phyloP scores from a whole-genome alignment of 1,284 basidiomycete genomes.

The Ustilago lituana region DNA sequence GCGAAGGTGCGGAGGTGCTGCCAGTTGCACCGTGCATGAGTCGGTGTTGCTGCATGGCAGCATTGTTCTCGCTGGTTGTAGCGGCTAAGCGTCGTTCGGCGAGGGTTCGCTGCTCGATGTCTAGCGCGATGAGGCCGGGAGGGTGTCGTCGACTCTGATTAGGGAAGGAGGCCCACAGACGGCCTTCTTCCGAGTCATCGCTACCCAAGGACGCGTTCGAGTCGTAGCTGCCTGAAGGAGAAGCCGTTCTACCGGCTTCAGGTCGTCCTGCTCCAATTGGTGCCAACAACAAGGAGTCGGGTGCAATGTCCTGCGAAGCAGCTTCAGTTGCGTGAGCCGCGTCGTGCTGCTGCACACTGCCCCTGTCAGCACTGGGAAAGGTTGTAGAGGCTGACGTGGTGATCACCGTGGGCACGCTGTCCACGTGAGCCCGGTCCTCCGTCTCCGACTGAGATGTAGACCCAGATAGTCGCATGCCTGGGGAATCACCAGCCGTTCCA shows the following conservation, averaged over 20 bases:
- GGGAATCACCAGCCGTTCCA: not conserved
- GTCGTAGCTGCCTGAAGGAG: constrained; percentile 16
- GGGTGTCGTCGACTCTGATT: constrained; percentile 52
- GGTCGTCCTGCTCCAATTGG: constrained; percentile 3
- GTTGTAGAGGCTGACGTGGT: constrained; percentile 25
- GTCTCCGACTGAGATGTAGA: constrained; percentile 5
- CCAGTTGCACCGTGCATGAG: constrained; percentile 6
- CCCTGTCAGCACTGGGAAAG: constrained; percentile 19
- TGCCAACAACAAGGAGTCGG: constrained; percentile 13
- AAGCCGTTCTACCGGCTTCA: constrained; percentile 8
- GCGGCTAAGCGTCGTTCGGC: constrained; percentile 19
- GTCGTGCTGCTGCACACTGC: constrained; percentile 8
- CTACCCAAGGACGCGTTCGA: constrained; percentile 20
- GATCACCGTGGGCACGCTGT: constrained; percentile 13
- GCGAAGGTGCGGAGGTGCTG: not conserved
- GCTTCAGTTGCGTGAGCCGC: not conserved
- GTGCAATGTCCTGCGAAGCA: not conserved
- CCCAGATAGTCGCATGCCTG: constrained; percentile 7
- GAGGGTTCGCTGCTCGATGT: constrained; percentile 37
- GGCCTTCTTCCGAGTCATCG: constrained; percentile 50
- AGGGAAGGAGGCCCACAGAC: constrained; percentile 54
- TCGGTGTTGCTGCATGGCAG: constrained; percentile 13
- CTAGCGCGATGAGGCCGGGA: constrained; percentile 53
- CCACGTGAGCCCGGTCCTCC: constrained; percentile 1
- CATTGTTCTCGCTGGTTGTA: constrained; percentile 12